Evolutionary conservation across 352 stramenopile species (phyloP), one percentile per base, ranked within the genome.

Genomic region (Phytophthora colocasiae): DNA sequence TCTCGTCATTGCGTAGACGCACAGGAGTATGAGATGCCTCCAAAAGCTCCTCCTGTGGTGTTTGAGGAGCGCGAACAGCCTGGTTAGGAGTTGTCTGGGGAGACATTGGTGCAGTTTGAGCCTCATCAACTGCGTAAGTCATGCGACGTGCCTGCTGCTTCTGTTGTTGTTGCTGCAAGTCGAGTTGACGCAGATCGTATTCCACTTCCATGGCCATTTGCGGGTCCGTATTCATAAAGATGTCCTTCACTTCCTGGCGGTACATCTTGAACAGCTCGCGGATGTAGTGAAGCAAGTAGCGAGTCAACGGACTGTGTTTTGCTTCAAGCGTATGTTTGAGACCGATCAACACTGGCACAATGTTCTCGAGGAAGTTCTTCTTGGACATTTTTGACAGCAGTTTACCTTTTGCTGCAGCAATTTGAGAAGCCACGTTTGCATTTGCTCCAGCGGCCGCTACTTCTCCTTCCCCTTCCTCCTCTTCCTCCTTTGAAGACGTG

Each of bases 361-460:
- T 82, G 48, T 98, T 98, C 73, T 99, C 97, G 32, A 99, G 79
- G 43, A 99, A 92, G 69, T 99, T 98, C 75, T 99, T 99, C 66
- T 96, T 91, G 36, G 93, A 98, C 75, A 99, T 96, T 56, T 98
- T 98, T 0, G 89, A 96, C 2, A 99, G 77, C 24, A 99, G 68
- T 52, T 93, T 95, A 10, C 89, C 87, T 75, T 98, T 99, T 24
- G 96, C 95, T 10, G 86, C 88, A 34, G 90, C 90, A 8, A 98
- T 69, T 49, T 92, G 82, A 12, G 81, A 77, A n/a, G 86, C 77
- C 15, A 90, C 78, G 49, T 70, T 83, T 6, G 54, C 66, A 4
- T 75, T 69, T 43, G 80, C 77, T 6, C 39, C 62, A 34, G 41
- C 27, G 12, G 15, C 47, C 14, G 91, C 89, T 26, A 95, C 87